These are phyloP conservation scores for Craspedostauros australis DNA, from an alignment of 108 stramenopile genomes.

Conservation along the genomic window DNA sequence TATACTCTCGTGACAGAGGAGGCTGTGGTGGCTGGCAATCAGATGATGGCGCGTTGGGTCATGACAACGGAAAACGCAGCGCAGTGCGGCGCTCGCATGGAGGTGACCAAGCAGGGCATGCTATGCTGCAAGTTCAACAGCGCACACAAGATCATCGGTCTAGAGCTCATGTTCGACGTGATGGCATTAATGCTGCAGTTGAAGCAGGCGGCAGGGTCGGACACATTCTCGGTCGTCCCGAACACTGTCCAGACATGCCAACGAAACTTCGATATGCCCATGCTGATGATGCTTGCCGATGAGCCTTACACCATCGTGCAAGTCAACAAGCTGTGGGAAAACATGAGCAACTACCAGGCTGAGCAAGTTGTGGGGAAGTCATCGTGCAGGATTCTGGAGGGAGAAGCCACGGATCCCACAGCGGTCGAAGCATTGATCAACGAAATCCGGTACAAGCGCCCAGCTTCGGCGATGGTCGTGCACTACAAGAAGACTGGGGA, in stretches of 20 bases:
- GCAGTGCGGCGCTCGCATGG: constrained; percentile 72
- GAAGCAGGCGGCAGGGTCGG: constrained; percentile 84
- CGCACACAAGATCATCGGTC: constrained; percentile 76
- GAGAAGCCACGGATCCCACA: constrained; percentile 40
- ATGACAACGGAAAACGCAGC: constrained; percentile 87
- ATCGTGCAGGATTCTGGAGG: constrained; percentile 67
- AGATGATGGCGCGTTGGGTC: constrained; percentile 93
- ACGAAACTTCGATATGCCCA: constrained; percentile 68
- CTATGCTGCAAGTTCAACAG: constrained; percentile 88
- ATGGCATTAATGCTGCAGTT: constrained; percentile 98
- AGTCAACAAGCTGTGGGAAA: constrained; percentile 85
- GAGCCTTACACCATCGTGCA: constrained; percentile 84
- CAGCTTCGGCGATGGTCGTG: constrained; percentile 58
- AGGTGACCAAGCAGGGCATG: constrained; percentile 89
- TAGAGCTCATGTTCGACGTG: constrained; percentile 95
- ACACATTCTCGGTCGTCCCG: constrained; percentile 78
- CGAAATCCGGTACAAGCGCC: constrained; percentile 73
- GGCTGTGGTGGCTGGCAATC: constrained; percentile 81
- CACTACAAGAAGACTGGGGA: constrained; percentile 68
- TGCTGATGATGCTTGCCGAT: constrained; percentile 83
- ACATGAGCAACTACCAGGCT: constrained; percentile 77
- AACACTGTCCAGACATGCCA: constrained; percentile 84
- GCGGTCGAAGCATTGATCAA: constrained; percentile 54
- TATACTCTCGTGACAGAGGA: constrained; percentile 87
- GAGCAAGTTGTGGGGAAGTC: constrained; percentile 80